Conservation (phyloP, 1,139 yeast genomes). For the Nakaseomyces sp. region DNA sequence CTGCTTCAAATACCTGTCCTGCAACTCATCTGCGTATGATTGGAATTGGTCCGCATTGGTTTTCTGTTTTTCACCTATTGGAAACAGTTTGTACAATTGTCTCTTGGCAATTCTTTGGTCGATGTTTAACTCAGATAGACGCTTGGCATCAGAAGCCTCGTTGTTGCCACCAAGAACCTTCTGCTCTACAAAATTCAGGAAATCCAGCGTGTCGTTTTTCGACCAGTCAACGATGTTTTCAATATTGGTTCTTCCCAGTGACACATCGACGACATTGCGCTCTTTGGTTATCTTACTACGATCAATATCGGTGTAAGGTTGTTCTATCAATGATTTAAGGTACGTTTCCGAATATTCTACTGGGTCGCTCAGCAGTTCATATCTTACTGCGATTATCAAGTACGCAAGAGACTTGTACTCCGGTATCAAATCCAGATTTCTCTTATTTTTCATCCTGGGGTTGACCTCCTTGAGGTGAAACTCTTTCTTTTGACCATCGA, state of each 20-base stretch:
- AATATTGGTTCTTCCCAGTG: slow-evolving; percentile 9
- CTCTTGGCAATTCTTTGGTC: slow-evolving; percentile 28
- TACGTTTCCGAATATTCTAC: slow-evolving; percentile 1
- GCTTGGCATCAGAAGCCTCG: slow-evolving; percentile 3
- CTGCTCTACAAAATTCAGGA: slow-evolving; percentile 26
- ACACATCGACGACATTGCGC: not conserved
- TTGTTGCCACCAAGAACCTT: slow-evolving; percentile 6
- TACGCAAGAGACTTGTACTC: slow-evolving; percentile 21
- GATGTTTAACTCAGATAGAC: slow-evolving; percentile 12
- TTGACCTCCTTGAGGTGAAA: slow-evolving; percentile 13
- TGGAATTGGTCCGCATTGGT: not conserved
- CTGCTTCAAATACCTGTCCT: slow-evolving; percentile 17
- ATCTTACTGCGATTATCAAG: slow-evolving; percentile 19
- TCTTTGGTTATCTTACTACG: not conserved
- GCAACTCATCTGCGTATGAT: slow-evolving; percentile 19
- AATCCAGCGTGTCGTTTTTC: slow-evolving; percentile 16
- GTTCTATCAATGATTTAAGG: not conserved
- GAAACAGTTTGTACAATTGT: slow-evolving; percentile 25
- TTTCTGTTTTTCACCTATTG: slow-evolving; percentile 11
- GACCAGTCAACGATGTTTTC: slow-evolving; percentile 17
- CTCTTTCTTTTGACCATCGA: slow-evolving; percentile 9
- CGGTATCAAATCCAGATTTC: slow-evolving; percentile 14
- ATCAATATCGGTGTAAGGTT: slow-evolving; percentile 1
- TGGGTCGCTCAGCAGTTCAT: not conserved
- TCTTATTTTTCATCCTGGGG: slow-evolving; percentile 9